Base-by-base conservation (phyloP, 257 asterid genomes). In the Petunia secreta region DNA sequence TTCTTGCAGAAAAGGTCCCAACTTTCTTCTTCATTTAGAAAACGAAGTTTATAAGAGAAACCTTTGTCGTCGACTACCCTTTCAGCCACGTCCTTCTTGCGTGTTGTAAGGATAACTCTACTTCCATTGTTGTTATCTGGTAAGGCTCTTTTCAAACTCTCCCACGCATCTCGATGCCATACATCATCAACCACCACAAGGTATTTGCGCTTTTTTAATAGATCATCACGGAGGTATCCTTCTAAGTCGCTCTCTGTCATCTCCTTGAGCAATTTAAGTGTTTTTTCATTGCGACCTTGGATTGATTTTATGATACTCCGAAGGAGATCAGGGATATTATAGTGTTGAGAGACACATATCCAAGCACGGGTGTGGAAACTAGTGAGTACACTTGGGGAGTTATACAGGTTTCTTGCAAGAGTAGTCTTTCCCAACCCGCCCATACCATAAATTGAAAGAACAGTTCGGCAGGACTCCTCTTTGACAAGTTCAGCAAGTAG, bases 21-120 rank as follows among this genome's bases (percentile, higher is more conserved):
- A 40, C 74, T 69, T 40, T 80, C 83, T 7, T 44, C 7, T 1
- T 14, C 7, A 15, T 46, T 59, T 38, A 80, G 63, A 6, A 74
- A 74, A 11, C 71, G 79, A 15, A 80, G 79, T 38, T 68, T 52
- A 67, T 80, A 55, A 41, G 75, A 41, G 53, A 69, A 74, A 66
- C 73, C 44, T 57, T 39, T 57, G 43, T 58, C 58, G 57, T 13
- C 6, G 4, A 71, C 59, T 9, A 71, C 59, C 5, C 79, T 60
- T 1, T 71, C 71, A 37, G 83, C 83, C 11, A 80, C 83, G 0
- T 80, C 74, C 16, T 46, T 46, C 40, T 37, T 80, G 2, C 79
- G 79, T 11, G 83, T 80, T 25, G 83, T 80, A 16, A 80, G 60
- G 25, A 80, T 46, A 8, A 80, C 48, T 36, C 79, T 80, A 76